A percentile compares a stretch with the other conserved stretches of the same genome.
Conservation (phyloP, 305 asterid genomes). For the Vinca major region DNA sequence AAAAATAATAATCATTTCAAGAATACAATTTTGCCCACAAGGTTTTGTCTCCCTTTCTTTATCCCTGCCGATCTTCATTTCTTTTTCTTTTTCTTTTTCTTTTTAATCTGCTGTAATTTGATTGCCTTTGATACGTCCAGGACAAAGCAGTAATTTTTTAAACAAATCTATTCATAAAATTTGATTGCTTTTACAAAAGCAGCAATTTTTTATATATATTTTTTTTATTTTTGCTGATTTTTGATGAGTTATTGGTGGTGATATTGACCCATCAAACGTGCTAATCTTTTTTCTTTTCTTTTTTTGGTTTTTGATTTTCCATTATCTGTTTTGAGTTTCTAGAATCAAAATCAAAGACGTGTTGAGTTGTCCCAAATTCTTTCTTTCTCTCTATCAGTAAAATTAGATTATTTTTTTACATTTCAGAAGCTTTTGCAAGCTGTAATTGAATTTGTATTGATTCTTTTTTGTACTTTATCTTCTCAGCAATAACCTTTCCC, state of each 20-base stretch:
- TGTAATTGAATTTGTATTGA: conserved; percentile 21
- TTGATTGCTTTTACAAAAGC: neutral
- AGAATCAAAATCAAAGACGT: conserved; percentile 49
- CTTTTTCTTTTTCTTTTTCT: neutral
- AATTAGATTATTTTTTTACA: neutral
- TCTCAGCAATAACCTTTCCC: conserved; percentile 15
- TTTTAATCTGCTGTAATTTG: neutral
- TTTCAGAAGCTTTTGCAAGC: conserved; percentile 25
- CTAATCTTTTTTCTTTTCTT: neutral
- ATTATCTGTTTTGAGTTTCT: neutral
- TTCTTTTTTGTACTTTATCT: conserved; percentile 8
- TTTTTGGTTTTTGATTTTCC: conserved; percentile 1
- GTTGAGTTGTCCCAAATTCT: conserved; percentile 53
- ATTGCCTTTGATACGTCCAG: neutral
- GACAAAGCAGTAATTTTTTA: too few species aligned
- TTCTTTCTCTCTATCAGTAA: conserved; percentile 8
- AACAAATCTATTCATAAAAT: too few species aligned
- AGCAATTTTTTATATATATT: neutral
- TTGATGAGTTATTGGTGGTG: neutral
- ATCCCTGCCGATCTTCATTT: neutral
- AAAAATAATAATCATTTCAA: neutral
- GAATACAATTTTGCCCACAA: conserved; percentile 17
- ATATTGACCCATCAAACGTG: conserved; percentile 8
- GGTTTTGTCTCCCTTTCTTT: conserved; percentile 12
- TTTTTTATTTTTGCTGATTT: too few species aligned